Evolutionary conservation across 2,329 filamentous ascomycete genomes (phyloP).

Genomic region (Pseudogymnoascus sp.): DNA sequence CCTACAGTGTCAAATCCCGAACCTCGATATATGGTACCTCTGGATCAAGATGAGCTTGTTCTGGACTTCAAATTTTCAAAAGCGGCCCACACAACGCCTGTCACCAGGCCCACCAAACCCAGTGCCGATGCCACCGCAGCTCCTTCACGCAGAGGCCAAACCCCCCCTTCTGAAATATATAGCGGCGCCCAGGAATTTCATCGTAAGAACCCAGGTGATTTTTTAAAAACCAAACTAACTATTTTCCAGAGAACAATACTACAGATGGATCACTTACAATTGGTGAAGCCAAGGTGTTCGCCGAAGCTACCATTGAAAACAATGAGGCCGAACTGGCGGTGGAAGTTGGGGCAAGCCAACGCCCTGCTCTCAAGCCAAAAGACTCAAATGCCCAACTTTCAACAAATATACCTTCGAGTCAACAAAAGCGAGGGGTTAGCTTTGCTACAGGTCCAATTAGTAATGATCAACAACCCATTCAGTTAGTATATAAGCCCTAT

Average conservation of each 20-base stretch:
- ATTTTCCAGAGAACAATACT: neutral
- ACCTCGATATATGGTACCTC: neutral
- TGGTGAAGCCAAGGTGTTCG: neutral
- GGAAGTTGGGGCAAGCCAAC: neutral
- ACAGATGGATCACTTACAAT: neutral
- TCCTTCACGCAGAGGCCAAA: neutral
- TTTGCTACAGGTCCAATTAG: neutral
- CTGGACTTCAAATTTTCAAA: neutral
- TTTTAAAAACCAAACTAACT: neutral
- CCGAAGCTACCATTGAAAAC: too few species aligned
- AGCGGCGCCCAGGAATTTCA: neutral
- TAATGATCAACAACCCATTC: neutral
- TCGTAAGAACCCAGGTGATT: neutral
- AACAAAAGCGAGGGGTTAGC: neutral
- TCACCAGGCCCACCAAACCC: neutral
- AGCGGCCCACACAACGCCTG: neutral
- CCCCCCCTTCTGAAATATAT: neutral
- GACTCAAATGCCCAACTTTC: neutral
- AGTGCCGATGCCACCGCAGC: neutral
- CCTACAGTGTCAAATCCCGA: neutral
- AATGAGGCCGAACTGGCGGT: neutral
- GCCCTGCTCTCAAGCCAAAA: neutral
- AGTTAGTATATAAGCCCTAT: neutral
- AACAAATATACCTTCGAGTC: neutral
- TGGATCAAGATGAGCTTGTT: neutral